phyloP scores from a whole-genome alignment of 805 yeast genomes.

The Schizosaccharomyces lindneri region DNA sequence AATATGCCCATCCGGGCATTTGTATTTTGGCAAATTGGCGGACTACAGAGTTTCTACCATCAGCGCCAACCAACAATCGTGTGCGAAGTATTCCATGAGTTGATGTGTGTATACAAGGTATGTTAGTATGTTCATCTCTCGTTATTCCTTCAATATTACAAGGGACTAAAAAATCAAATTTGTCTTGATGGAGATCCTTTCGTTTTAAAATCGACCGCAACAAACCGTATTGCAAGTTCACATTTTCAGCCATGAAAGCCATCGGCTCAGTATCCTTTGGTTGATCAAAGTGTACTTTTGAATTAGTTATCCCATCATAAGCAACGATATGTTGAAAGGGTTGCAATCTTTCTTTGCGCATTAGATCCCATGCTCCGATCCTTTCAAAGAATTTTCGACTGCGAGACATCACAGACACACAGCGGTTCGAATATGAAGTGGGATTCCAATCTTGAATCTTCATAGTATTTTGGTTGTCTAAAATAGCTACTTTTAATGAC shows the following conservation, averaged over 20 bases:
- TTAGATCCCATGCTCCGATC: constrained; percentile 54
- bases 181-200: background rate
- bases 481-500: constrained; percentile 34
- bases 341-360: constrained; percentile 46
- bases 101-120: constrained; percentile 39
- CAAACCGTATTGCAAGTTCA: constrained; percentile 59
- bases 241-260: constrained; percentile 73
- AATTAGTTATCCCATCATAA: constrained; percentile 58
- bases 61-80: constrained; percentile 43
- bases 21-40: constrained; percentile 57
- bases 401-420: background rate
- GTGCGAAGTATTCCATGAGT: constrained; percentile 34
- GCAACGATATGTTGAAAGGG: constrained; percentile 62
- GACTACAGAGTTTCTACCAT: constrained; percentile 86
- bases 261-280: constrained; percentile 18
- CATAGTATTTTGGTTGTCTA: constrained; percentile 46
- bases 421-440: constrained; percentile 13
- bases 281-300: constrained; percentile 47
- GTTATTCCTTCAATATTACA: background rate
- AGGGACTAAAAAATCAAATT: background rate
- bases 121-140: constrained; percentile 5
- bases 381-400: constrained; percentile 28
- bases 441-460: constrained; percentile 25
- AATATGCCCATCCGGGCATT: constrained; percentile 79
- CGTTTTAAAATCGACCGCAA: constrained; percentile 22